Evolutionary conservation across 495 filamentous ascomycete species (phyloP).

Genomic region (Platismatia glauca): DNA sequence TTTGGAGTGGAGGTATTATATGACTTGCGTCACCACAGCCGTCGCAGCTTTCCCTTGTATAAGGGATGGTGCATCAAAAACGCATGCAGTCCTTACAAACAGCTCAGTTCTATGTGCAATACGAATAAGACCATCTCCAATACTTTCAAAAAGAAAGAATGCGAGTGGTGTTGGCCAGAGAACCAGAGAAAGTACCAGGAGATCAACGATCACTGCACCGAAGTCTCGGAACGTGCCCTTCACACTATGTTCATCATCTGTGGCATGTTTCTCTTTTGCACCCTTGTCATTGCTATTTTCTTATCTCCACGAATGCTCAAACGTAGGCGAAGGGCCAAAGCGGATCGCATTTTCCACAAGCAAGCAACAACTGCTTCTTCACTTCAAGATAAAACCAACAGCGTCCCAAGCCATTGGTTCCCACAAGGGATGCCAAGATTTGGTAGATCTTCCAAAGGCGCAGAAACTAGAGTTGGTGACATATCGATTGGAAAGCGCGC

Average conservation of each 20-base stretch:
- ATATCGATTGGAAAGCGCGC: not conserved
- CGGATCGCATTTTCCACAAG: not conserved
- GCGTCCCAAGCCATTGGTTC: not conserved
- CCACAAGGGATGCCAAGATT: not conserved
- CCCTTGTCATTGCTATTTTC: not conserved
- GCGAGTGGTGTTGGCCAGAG: slow-evolving; percentile 11
- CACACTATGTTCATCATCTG: not conserved
- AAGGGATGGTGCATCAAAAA: not conserved
- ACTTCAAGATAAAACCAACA: not conserved
- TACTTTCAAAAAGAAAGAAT: not conserved
- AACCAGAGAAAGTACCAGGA: not conserved
- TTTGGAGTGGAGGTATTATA: not conserved
- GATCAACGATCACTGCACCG: not conserved
- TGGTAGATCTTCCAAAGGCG: not conserved
- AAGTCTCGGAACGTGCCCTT: slow-evolving; percentile 1
- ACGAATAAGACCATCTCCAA: not conserved
- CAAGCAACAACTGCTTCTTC: not conserved
- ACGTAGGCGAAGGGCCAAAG: not conserved
- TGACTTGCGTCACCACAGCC: not conserved
- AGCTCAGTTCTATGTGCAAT: slow-evolving; percentile 4
- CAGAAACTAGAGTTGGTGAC: not conserved
- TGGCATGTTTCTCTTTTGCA: not conserved
- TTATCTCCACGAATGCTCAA: not conserved
- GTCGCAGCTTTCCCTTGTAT: not conserved
- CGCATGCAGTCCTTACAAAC: not conserved